Evolutionary conservation across 1,284 basidiomycete genomes (phyloP), one percentile per base, ranked within the genome.

Genomic region (Ustilago esculenta): DNA sequence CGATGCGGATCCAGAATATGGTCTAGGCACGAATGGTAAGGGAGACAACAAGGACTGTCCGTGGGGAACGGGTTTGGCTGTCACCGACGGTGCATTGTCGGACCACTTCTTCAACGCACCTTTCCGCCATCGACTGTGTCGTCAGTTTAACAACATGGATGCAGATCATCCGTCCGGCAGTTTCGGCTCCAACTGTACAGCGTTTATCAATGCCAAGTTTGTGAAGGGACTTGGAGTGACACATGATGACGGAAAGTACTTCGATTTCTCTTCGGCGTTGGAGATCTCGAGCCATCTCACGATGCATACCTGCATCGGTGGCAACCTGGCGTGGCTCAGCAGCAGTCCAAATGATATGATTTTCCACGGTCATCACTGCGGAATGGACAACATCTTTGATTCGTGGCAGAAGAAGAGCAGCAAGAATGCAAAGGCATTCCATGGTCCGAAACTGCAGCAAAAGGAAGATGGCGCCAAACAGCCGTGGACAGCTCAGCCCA

Each of bases 111-210:
- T 56, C 53, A 70, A 70, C 42, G 60, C 57, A 18, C 67, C 60
- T 11, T 60, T 55, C 39, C 23, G 30, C 1, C 60, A 64, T 33
- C 46, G 46, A 8, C 56, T 70, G 15, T 70, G 67, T 39, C 60
- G 67, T 8, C 46, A 50, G 17, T 70, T 70, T 41, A 64, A 64
- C 37, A 65, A 70, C 20, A 36, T 64, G 24, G 42, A 70, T 29
- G 35, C 43, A 15, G 15, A 44, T 9, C 1, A 8, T 2, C 51
- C 67, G 17, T 50, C 42, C 14, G 39, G 48, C 0, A 46, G 65
- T 34, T 70, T 57, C 12, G 67, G 67, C 5, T 2, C 20, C 30
- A 65, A 64, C 34, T 70, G 59, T 42, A 60, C 52, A 7, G 60
- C 56, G 0, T 65, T 70, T 12, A 48, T 65, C 40, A 53, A 41